A percentile compares a stretch with the other conserved stretches of the same genome.
These are phyloP conservation scores for Sarocladiaceae sp. DNA, from an alignment of 2,329 filamentous ascomycete species.

Conservation along the genomic window DNA sequence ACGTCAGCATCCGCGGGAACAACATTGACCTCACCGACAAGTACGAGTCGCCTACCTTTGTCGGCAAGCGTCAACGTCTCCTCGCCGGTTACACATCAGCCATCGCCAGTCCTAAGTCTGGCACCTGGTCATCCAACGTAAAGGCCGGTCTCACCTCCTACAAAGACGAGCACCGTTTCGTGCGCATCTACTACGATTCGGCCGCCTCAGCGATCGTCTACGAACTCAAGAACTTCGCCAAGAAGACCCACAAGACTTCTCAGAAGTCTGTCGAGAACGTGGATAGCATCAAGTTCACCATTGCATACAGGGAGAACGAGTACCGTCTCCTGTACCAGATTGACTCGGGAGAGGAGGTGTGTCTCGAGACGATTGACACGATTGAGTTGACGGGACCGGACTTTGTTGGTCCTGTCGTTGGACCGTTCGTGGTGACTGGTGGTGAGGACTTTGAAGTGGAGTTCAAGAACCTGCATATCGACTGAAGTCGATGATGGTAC, in stretches of 20 bases:
- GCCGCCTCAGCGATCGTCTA: slow-evolving; percentile 11
- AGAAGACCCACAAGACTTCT: slow-evolving; percentile 10
- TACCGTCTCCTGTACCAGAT: slow-evolving; percentile 2
- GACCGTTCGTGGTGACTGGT: slow-evolving; percentile 14
- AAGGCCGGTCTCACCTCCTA: slow-evolving; percentile 17
- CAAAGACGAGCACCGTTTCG: slow-evolving; percentile 20
- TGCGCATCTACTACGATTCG: slow-evolving; percentile 11
- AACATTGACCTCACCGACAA: slow-evolving; percentile 4
- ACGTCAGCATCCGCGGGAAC: neutral
- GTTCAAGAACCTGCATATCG: neutral
- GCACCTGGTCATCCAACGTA: slow-evolving; percentile 9
- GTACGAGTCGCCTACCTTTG: slow-evolving; percentile 9
- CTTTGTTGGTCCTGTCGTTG: slow-evolving; percentile 13
- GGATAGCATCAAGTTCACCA: neutral
- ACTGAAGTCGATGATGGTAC: neutral
- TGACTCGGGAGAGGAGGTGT: neutral
- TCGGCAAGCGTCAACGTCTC: slow-evolving; percentile 10
- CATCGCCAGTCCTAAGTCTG: neutral
- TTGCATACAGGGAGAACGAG: slow-evolving; percentile 3
- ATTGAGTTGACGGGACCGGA: slow-evolving; percentile 9
- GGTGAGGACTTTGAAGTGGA: slow-evolving; percentile 5
- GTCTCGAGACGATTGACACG: slow-evolving; percentile 7
- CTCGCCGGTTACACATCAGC: neutral
- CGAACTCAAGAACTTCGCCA: slow-evolving; percentile 16
- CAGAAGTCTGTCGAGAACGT: neutral